Evolutionary conservation across 2,329 filamentous ascomycete genomes (phyloP), one percentile per base, ranked within the genome.

Genomic region (Diatrype stigma): DNA sequence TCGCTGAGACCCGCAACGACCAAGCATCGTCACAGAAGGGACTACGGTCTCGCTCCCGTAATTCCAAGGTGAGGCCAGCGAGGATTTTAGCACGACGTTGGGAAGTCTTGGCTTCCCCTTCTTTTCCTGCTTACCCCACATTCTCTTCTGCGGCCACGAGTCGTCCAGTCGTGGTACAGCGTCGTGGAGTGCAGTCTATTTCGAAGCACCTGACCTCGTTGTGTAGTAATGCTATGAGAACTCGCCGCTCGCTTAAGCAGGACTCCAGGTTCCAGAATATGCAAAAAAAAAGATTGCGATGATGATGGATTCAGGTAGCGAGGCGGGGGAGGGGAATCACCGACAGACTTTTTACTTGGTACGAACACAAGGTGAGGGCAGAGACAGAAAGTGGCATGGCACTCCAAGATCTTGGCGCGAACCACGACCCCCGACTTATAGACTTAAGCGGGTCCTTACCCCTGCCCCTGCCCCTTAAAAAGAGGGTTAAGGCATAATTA

Each of bases 201-300:
- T 44, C 21, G 16, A 26, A 44, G 40, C 40, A 44, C 40, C 40
- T 44, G 40, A 44, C 40, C 40, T 44, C 40, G 40, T 44, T 44
- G 40, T 44, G 40, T 44, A 44, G 40, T 44, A 44, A 26, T n/a
- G 23, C 16, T 16, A 44, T 23, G 34, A 44, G 23, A 44, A 28
- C n/a, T 28, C 22, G 40, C 40, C 40, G 22, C 40, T 44, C 40
- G 40, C 40, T 44, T 44, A 44, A 44, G 40, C 40, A 44, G 21
- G 40, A 23, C 21, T 44, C n/a, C 21, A 12, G 40, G 21, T 14
- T 21, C 40, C 34, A 37, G 40, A 28, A 28, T 14, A 44, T 44
- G 22, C 22, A 44, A 44, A 44, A 21, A 26, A n/a, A 23, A 16
- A 14, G 2, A 19, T 44, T 44, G 14, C 22, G 40, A 28, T 26